phyloP scores from a whole-genome alignment of 163 green algal species.

The Scenedesmus sp. region DNA sequence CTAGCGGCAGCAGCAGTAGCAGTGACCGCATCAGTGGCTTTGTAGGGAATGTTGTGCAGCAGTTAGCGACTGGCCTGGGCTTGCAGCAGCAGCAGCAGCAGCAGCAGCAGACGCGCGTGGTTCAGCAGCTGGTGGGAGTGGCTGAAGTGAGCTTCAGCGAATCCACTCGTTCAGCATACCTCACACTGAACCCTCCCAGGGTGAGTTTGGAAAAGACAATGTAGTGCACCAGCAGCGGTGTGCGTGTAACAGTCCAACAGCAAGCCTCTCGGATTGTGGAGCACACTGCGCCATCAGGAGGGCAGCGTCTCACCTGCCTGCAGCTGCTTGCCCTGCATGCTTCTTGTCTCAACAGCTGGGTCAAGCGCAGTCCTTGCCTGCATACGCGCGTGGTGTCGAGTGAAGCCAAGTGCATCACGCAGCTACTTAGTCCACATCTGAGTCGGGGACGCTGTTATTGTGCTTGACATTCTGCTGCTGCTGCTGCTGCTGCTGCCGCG shows the following conservation, averaged over 20 bases:
- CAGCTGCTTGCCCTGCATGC: not conserved
- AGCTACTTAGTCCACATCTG: too few relatives aligned
- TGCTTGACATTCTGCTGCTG: not conserved
- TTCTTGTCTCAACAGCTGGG: not conserved
- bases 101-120: not conserved
- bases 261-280: too few relatives aligned
- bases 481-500: not conserved
- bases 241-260: too few relatives aligned
- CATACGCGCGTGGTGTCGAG: not conserved
- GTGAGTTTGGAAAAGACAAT: not conserved
- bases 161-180: slow-evolving; percentile 49
- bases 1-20: slow-evolving; percentile 17
- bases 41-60: not conserved
- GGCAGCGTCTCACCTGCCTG: too few relatives aligned
- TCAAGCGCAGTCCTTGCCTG: not conserved
- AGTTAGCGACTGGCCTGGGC: slow-evolving; percentile 11
- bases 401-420: not conserved
- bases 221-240: too few relatives aligned
- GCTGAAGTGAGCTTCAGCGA: slow-evolving; percentile 57
- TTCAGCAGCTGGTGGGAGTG: slow-evolving; percentile 44
- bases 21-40: not conserved
- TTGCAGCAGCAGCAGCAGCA: not conserved
- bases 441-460: not conserved
- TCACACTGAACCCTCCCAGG: slow-evolving; percentile 56
- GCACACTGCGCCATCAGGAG: too few relatives aligned